Conservation (phyloP, 169 alveolate genomes). For the Eimeria necatrix region DNA sequence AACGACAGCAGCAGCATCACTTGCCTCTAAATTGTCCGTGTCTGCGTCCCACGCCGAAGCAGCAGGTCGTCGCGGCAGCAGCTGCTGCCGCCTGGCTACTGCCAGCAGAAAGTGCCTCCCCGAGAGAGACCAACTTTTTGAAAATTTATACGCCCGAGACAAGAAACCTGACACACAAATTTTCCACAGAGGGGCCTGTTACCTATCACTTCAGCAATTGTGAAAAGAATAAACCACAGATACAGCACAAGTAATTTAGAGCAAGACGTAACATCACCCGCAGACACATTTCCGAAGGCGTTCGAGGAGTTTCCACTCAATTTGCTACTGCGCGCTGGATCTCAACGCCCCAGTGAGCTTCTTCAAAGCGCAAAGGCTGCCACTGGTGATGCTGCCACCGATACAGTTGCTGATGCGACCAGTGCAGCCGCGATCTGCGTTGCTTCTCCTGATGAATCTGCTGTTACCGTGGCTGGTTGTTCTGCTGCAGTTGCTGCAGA, state of each 20-base stretch:
- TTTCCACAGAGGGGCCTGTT: not conserved
- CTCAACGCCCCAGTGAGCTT: too few relatives aligned
- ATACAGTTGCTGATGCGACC: not conserved
- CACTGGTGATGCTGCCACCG: not conserved
- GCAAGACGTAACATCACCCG: too few relatives aligned
- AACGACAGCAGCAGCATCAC: not conserved
- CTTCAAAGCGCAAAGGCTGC: not conserved
- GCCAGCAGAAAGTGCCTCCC: constrained; percentile 52
- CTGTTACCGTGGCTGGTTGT: not conserved
- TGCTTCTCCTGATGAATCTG: not conserved
- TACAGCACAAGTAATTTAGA: too few relatives aligned
- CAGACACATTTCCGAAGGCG: too few relatives aligned
- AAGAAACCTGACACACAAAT: constrained; percentile 2
- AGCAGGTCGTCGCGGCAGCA: constrained; percentile 11
- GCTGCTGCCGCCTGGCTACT: constrained; percentile 60
- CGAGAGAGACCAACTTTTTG: constrained; percentile 24
- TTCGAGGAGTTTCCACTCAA: too few relatives aligned
- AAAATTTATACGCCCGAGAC: constrained; percentile 24
- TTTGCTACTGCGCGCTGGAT: too few relatives aligned
- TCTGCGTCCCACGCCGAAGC: constrained; percentile 62
- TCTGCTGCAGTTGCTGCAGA: constrained; percentile 16
- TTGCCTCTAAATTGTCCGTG: constrained; percentile 47
- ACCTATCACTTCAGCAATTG: too few relatives aligned
- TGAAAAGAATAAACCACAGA: too few relatives aligned
- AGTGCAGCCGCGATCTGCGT: not conserved